Percentiles rank a stretch among this genome's conserved stretches.
phyloP scores from a whole-genome alignment of 257 asterid genomes.

The Solanum ossicruentum region DNA sequence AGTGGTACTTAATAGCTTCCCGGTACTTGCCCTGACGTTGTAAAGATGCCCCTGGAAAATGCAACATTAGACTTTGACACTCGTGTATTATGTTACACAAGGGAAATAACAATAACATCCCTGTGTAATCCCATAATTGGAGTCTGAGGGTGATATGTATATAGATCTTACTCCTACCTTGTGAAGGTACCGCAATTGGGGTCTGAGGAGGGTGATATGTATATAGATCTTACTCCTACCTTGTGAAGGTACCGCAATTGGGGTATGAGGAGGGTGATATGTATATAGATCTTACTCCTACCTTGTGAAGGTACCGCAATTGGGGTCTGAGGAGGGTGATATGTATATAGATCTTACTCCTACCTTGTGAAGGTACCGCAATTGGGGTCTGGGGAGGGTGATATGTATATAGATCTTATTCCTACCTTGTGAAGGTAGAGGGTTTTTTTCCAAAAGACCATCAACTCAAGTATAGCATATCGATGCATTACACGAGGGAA shows the following conservation, averaged over 20 bases:
- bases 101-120: neutral
- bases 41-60: slow-evolving; percentile 67
- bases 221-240: no score
- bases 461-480: neutral
- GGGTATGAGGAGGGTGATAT: neutral
- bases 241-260: neutral
- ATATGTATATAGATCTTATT: neutral
- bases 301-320: neutral
- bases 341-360: neutral
- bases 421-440: neutral
- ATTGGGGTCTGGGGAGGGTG: neutral
- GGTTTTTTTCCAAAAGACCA: neutral
- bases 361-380: neutral
- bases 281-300: no score
- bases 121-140: neutral
- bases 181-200: neutral
- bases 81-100: neutral
- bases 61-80: neutral
- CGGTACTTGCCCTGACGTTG: slow-evolving; percentile 87
- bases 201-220: neutral
- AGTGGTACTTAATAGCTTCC: slow-evolving; percentile 80
- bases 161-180: neutral
- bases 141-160: neutral
- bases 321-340: neutral
- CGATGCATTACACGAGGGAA: neutral